phyloP scores from a whole-genome alignment of 2,329 filamentous ascomycete species.

The Calonectria honghensis region DNA sequence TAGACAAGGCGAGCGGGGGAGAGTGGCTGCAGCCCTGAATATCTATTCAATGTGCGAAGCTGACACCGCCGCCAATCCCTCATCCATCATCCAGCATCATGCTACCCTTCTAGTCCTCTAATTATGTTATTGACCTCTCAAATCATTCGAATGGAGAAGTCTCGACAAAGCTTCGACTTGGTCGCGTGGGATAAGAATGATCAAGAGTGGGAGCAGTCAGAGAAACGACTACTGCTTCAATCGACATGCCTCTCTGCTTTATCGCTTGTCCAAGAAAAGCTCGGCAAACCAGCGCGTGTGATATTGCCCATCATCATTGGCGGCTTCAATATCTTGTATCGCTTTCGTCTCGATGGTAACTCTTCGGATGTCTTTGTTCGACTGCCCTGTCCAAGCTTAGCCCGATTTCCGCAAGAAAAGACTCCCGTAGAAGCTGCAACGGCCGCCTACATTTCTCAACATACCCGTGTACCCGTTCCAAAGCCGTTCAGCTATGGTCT shows the following conservation, averaged over 20 bases:
- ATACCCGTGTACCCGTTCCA: slow-evolving; percentile 8
- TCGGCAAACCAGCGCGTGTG: neutral
- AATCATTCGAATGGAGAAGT: neutral
- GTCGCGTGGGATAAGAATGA: slow-evolving; percentile 12
- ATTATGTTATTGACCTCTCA: neutral
- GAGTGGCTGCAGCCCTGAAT: slow-evolving; percentile 17
- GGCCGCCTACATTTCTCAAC: neutral
- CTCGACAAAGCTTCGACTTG: slow-evolving; percentile 5
- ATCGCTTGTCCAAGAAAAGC: neutral
- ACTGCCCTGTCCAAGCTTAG: neutral
- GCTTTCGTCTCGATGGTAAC: neutral
- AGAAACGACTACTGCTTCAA: neutral
- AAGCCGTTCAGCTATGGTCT: neutral
- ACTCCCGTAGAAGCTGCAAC: neutral
- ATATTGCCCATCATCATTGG: neutral
- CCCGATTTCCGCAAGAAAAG: slow-evolving; percentile 18
- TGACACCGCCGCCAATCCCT: neutral
- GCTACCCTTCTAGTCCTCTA: neutral
- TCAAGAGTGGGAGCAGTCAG: neutral
- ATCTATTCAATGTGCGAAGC: slow-evolving; percentile 11
- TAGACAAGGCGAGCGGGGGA: slow-evolving; percentile 9
- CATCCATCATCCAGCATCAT: neutral
- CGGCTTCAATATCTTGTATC: slow-evolving; percentile 11
- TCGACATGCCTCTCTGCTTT: neutral
- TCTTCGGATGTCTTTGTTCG: neutral